Percentiles rank a stretch among this genome's conserved stretches.
Conservation (phyloP, 805 yeast species). For the Nakazawaea sp. region DNA sequence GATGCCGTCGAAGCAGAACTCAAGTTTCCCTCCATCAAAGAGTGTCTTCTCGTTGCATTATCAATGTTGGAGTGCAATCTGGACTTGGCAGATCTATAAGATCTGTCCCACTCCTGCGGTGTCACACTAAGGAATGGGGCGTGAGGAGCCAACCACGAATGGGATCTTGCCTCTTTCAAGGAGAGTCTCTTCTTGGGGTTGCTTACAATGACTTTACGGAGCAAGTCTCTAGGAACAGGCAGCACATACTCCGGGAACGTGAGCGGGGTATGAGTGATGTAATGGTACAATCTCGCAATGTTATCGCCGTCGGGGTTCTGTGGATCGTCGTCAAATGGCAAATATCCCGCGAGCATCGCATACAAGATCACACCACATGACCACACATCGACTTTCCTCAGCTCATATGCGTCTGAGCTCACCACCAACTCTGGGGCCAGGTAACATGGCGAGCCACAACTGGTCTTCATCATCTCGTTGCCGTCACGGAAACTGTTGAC, state of each 20-base stretch:
- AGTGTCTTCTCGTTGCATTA: constrained; percentile 28
- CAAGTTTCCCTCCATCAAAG: constrained; percentile 28
- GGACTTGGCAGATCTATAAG: constrained; percentile 34
- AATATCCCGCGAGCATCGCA: constrained; percentile 95
- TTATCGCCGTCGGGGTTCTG: constrained; percentile 95
- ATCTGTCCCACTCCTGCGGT: constrained; percentile 86
- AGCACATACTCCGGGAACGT: constrained; percentile 93
- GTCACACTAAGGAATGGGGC: constrained; percentile 74
- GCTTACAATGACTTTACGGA: constrained; percentile 77
- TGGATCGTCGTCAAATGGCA: constrained; percentile 97
- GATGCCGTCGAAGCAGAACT: constrained; percentile 24
- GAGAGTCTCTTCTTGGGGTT: constrained; percentile 74
- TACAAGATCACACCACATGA: constrained; percentile 92
- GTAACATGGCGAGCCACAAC: constrained; percentile 97
- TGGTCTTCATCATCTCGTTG: constrained; percentile 82
- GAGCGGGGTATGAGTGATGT: constrained; percentile 84
- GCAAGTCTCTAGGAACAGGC: constrained; percentile 84
- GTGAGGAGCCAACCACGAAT: constrained; percentile 86
- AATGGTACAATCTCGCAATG: constrained; percentile 82
- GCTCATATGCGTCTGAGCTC: constrained; percentile 80
- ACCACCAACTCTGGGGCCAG: constrained; percentile 97
- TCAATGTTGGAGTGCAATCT: constrained; percentile 13
- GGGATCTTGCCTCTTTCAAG: constrained; percentile 65
- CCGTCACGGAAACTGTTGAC: constrained; percentile 72
- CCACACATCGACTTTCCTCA: constrained; percentile 94